Base-by-base conservation (phyloP, 1,284 basidiomycete genomes). In the Puccinia hordei region DNA sequence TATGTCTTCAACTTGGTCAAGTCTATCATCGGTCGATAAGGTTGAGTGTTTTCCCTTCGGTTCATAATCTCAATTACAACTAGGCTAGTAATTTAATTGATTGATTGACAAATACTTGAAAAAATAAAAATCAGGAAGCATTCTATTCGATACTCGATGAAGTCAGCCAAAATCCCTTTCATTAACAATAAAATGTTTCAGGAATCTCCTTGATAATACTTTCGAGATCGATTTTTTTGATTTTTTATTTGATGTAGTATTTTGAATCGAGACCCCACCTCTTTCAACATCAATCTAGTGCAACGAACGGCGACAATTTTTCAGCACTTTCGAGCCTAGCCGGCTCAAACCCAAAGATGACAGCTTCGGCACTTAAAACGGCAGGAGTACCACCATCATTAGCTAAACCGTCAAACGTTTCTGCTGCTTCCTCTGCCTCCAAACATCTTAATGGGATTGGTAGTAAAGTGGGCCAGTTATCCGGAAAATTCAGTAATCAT, bases 81-180 rank as follows among this genome's bases (percentile, higher is more conserved):
- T n/a, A n/a, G n/a, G n/a, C n/a, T n/a, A n/a, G n/a, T n/a, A n/a
- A n/a, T n/a, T n/a, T 41, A 12, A 41, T 41, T 41, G 38, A 41
- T 41, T 12, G 12, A 10, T 44, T 68, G 22, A 44, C 8, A 44
- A 27, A 38, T 13, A 35, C 44, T 68, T 10, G n/a, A 33, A 41
- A 19, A 15, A 66, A 22, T n/a, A 46, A 66, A 66, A 41, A 24
- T 9, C 49, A 79, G 77, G 35, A 79, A 71, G 77, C 77, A 17
- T 79, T 79, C n/a, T 79, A 79, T 69, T 79, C 77, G 27, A 79
- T 79, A 24, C 68, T 79, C 17, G 77, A 79, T 79, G 77, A 79
- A 63, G 77, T 79, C 19, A 69, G 75, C 46, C 33, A 63, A 22
- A 8, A 6, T 22, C 12, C 27, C 4, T 38, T 5, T 13, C 5